Evolutionary conservation across 495 filamentous ascomycete genomes (phyloP), one percentile per base, ranked within the genome.

Genomic region (Delitschia confertaspora): DNA sequence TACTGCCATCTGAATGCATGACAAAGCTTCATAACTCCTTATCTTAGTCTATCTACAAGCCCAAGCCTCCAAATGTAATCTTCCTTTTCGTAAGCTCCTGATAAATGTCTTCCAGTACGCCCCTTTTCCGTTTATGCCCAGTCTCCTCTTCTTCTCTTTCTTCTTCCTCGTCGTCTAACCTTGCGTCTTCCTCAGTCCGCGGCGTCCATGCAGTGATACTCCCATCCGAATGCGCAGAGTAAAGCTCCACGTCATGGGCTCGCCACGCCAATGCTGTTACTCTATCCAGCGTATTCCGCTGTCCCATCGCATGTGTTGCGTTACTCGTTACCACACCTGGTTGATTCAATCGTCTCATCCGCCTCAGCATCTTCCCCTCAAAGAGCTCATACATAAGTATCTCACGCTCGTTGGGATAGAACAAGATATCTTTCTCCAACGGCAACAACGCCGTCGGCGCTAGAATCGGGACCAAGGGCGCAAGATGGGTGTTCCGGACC

Each of bases 371-470:
- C n/a, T 65, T 71, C 0, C 86, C 87, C 47, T 87, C 76, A 31
- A 80, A 76, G 2, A 91, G 63, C 47, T 85, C 80, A 48, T 84
- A 79, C 55, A 80, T 73, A 18, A 93, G 65, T 6, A 95, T 79
- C 57, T 88, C 85, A 35, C 69, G 73, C 47, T 83, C 79, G 43
- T 87, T 91, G 0, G 84, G 75, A 65, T 79, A 91, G 40, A 85
- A 72, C 3, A 95, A 66, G 2, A 82, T 61, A 46, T 83, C 76
- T 30, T 73, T 69, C 0, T 73, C 70, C 0, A 72, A 58, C 6
- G 52, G 56, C 30, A 69, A 70, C 23, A 75, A 39, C 13, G 65
- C 61, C 11, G 58, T 66, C 1, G 83, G 82, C 5, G 76, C 66
- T 18, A 79, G 60, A 43, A 85, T 58, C 21, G 86, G 79, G 17